Evolutionary conservation across 768 basidiomycete genomes (phyloP).

Genomic region (Lentinula sp.): DNA sequence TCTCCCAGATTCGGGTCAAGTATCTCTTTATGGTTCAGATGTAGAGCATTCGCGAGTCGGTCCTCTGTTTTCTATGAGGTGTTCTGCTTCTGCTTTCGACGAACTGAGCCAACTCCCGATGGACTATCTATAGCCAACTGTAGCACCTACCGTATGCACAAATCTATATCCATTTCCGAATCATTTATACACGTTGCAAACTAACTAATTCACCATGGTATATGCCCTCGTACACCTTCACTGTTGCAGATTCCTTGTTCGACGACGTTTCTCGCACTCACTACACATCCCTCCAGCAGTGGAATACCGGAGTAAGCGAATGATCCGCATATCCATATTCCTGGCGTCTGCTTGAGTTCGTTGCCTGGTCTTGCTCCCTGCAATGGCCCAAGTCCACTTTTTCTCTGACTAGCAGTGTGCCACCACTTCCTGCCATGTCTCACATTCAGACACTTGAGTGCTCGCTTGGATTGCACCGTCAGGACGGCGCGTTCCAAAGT

Average conservation of each 20-base stretch:
- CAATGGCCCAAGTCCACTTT: constrained; percentile 35
- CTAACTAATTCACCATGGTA: background rate
- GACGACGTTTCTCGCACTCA: constrained; percentile 57
- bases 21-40: constrained; percentile 55
- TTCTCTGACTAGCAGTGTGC: constrained; percentile 33
- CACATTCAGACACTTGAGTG: constrained; percentile 38
- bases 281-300: constrained; percentile 74
- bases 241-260: constrained; percentile 33
- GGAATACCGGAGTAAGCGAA: constrained; percentile 72
- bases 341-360: constrained; percentile 26
- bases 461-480: constrained; percentile 42
- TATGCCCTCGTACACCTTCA: constrained; percentile 20
- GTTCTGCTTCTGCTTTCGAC: too few species aligned
- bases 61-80: too few species aligned
- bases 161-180: too few species aligned
- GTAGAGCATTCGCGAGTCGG: constrained; percentile 10
- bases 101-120: too few species aligned
- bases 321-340: constrained; percentile 68
- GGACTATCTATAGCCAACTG: too few species aligned
- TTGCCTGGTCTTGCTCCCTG: constrained; percentile 42
- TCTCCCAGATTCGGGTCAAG: constrained; percentile 49
- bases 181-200: background rate
- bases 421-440: constrained; percentile 33
- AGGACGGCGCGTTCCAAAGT: constrained; percentile 60
- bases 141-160: too few species aligned